Conservation (phyloP, 441 rosid species). For the Bocquillonia castaneifolia region DNA sequence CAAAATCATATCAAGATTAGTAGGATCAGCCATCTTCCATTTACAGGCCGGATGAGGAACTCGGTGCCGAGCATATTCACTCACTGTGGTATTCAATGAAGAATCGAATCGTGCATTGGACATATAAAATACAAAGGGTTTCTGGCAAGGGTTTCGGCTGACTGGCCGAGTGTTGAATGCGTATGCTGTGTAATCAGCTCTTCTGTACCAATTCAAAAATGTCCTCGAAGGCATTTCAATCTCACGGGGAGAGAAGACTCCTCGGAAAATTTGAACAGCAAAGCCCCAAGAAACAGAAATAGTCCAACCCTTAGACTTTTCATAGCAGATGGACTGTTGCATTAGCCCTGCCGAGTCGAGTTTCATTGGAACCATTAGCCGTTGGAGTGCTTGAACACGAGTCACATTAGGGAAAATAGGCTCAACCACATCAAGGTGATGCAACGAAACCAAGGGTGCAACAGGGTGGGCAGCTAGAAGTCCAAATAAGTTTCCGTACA, state of each 20-base stretch:
- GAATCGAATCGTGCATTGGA: slow-evolving; percentile 43
- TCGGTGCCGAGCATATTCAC: slow-evolving; percentile 46
- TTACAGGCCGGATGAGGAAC: slow-evolving; percentile 54
- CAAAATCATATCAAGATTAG: slow-evolving; percentile 33
- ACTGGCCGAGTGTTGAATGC: slow-evolving; percentile 96
- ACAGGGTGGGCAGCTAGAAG: slow-evolving; percentile 91
- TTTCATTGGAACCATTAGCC: slow-evolving; percentile 50
- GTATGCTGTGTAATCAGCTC: slow-evolving; percentile 85
- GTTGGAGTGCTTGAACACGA: slow-evolving; percentile 67
- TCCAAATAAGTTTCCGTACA: slow-evolving; percentile 88
- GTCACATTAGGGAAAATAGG: slow-evolving; percentile 85
- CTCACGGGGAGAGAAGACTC: slow-evolving; percentile 77
- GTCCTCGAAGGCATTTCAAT: slow-evolving; percentile 95
- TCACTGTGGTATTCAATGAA: slow-evolving; percentile 46
- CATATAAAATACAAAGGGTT: slow-evolving; percentile 80
- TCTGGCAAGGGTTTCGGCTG: slow-evolving; percentile 84
- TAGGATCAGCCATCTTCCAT: slow-evolving; percentile 90
- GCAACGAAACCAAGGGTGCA: slow-evolving; percentile 76
- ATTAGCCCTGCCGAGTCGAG: slow-evolving; percentile 81
- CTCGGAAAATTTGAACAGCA: slow-evolving; percentile 78
- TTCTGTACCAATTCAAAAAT: slow-evolving; percentile 87
- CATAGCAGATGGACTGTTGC: slow-evolving; percentile 95
- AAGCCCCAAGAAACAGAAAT: slow-evolving; percentile 93
- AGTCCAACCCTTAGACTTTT: slow-evolving; percentile 65
- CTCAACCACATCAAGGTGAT: slow-evolving; percentile 88